Conservation (phyloP, 441 rosid species). For the Cnidoscolus chayamansa region DNA sequence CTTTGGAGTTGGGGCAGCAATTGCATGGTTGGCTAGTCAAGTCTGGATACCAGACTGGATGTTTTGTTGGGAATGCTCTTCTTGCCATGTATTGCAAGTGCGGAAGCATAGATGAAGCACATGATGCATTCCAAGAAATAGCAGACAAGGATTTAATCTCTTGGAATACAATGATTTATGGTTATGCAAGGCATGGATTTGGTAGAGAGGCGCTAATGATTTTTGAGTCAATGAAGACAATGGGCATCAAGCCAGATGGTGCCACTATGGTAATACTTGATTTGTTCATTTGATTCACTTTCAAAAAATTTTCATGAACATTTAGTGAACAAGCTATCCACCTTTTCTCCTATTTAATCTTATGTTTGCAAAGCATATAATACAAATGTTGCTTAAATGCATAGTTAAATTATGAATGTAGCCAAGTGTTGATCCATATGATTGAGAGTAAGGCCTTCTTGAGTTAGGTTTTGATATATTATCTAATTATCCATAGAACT, state of each 20-base stretch:
- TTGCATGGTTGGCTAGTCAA: slow-evolving; percentile 61
- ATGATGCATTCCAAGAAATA: slow-evolving; percentile 53
- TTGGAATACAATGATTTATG: slow-evolving; percentile 76
- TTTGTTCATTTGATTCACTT: not conserved
- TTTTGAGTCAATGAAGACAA: slow-evolving; percentile 60
- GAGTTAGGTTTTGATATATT: not conserved
- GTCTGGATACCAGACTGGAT: slow-evolving; percentile 59
- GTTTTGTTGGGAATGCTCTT: slow-evolving; percentile 65
- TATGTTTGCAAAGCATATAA: not conserved
- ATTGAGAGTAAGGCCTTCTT: not conserved
- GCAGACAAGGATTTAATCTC: slow-evolving; percentile 56
- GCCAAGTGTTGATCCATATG: not conserved
- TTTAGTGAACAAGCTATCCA: not conserved
- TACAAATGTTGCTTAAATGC: not conserved
- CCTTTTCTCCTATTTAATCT: not conserved
- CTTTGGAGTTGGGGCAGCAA: slow-evolving; percentile 66
- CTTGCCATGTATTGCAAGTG: slow-evolving; percentile 73
- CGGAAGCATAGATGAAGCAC: slow-evolving; percentile 73
- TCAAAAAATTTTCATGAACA: not conserved
- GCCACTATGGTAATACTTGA: slow-evolving; percentile 50
- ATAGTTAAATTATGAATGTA: not conserved
- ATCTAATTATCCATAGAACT: not conserved
- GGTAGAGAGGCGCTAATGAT: slow-evolving; percentile 53
- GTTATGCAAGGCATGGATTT: slow-evolving; percentile 71
- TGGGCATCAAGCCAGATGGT: slow-evolving; percentile 60